phyloP scores from a whole-genome alignment of 345 rosid species.

The Punica granatum region DNA sequence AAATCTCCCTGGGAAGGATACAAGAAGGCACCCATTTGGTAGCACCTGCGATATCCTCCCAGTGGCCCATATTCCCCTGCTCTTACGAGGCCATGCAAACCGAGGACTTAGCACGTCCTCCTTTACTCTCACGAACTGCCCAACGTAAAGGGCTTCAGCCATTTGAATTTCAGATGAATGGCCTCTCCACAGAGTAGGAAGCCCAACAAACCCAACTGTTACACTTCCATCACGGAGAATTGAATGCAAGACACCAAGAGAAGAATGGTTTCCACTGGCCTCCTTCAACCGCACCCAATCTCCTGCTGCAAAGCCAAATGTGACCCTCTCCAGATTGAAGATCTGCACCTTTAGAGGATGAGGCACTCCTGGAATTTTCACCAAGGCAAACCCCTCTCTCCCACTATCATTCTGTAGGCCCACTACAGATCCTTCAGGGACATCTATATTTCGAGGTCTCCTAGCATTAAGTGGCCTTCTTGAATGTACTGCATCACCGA shows the following conservation, averaged over 20 bases:
- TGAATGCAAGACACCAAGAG: slow-evolving; percentile 77
- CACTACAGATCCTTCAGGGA: slow-evolving; percentile 77
- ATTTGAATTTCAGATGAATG: slow-evolving; percentile 61
- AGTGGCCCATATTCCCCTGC: slow-evolving; percentile 59
- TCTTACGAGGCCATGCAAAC: slow-evolving; percentile 72
- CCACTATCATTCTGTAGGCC: slow-evolving; percentile 48
- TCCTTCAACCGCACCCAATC: slow-evolving; percentile 86
- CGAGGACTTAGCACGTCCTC: slow-evolving; percentile 57
- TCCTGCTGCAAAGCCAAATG: slow-evolving; percentile 68
- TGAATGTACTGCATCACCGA: slow-evolving; percentile 77
- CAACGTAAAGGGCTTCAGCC: slow-evolving; percentile 61
- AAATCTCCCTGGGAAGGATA: slow-evolving; percentile 64
- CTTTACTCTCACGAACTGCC: slow-evolving; percentile 71
- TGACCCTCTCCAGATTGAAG: slow-evolving; percentile 62
- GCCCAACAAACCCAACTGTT: slow-evolving; percentile 68
- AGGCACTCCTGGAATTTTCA: slow-evolving; percentile 73
- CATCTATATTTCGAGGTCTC: slow-evolving; percentile 62
- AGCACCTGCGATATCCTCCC: slow-evolving; percentile 61
- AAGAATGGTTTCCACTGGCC: slow-evolving; percentile 55
- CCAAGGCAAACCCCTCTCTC: slow-evolving; percentile 58
- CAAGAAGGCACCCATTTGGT: slow-evolving; percentile 81
- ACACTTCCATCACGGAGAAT: slow-evolving; percentile 54
- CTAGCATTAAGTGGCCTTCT: slow-evolving; percentile 56
- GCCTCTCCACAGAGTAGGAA: slow-evolving; percentile 74
- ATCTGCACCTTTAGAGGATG: slow-evolving; percentile 66